Conservation (phyloP, 2,329 filamentous ascomycete genomes). For the Stagonosporopsis vannaccii region DNA sequence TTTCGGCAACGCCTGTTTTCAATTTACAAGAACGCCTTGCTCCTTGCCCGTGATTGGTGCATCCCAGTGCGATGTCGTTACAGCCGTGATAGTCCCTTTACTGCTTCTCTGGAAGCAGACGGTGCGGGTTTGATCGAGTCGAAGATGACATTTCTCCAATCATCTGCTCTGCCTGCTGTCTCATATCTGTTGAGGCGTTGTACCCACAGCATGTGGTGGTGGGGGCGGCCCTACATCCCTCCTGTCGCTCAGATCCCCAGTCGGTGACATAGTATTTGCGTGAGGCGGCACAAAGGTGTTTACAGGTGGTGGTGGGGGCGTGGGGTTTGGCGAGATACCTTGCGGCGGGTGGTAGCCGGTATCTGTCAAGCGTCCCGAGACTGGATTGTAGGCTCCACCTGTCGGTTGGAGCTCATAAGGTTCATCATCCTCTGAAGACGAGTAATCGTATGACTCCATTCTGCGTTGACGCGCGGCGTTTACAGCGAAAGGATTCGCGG, state of each 20-base stretch:
- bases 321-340: conserved; percentile 41
- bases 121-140: conserved; percentile 5
- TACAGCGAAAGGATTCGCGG: conserved; percentile 42
- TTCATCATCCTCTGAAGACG: conserved; percentile 50
- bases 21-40: conserved; percentile 20
- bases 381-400: conserved; percentile 41
- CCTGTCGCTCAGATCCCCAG: conserved; percentile 41
- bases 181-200: conserved; percentile 39
- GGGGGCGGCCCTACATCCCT: conserved; percentile 32
- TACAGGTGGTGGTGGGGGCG: conserved; percentile 36
- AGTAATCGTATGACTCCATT: conserved; percentile 48
- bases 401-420: conserved; percentile 47
- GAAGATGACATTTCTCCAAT: neutral
- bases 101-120: conserved; percentile 7
- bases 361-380: conserved; percentile 42
- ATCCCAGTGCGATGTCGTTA: conserved; percentile 16
- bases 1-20: neutral
- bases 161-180: neutral
- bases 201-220: conserved; percentile 42
- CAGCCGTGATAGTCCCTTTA: conserved; percentile 16
- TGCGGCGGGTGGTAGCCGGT: conserved; percentile 46
- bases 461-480: conserved; percentile 33
- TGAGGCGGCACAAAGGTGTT: conserved; percentile 23
- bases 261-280: conserved; percentile 24
- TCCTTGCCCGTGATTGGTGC: conserved; percentile 11